Evolutionary conservation across 106 monocot species (phyloP), one percentile per base, ranked within the genome.

Genomic region (Dioscorea dumetorum): DNA sequence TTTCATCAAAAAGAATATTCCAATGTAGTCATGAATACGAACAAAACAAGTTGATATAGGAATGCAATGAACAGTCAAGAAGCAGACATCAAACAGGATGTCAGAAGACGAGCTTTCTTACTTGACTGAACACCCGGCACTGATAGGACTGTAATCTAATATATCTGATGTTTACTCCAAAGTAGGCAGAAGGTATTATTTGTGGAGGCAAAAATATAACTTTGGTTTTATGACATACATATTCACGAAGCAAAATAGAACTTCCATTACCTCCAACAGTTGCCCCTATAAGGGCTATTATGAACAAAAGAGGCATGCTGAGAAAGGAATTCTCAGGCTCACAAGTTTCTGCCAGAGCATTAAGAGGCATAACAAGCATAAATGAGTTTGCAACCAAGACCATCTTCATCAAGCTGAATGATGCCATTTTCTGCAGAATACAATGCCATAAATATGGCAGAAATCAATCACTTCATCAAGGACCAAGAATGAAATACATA

Each of bases 301-400:
- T 76, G 61, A 91, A 87, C 12, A 87, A 63, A 23, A 87, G 49
- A 60, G 91, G 91, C 87, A 91, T 87, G 66, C 80, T 85, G 57
- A 72, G 73, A 16, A 82, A 22, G 17, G 91, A 79, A 33, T 74
- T 82, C 49, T 70, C 72, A 72, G 63, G 53, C 54, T 84, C 78
- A 56, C 84, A 87, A 60, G 84, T 68, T 72, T 87, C 87, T 35
- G 91, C 91, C 48, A 84, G 41, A 53, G 70, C 84, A 68, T 75
- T 57, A 49, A 66, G 58, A 31, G 91, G 91, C 48, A 91, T 34
- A 57, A 78, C 66, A 22, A 82, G 50, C 61, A 61, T 52, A 28
- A 74, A 66, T 2, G 35, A 33, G 70, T 74, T 82, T 52, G 72
- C 71, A 59, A 80, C 24, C 32, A 82, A 24, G 51, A 69, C 56